These are phyloP conservation scores for Solanum chmielewskii DNA, from an alignment of 257 asterid genomes.

Conservation along the genomic window DNA sequence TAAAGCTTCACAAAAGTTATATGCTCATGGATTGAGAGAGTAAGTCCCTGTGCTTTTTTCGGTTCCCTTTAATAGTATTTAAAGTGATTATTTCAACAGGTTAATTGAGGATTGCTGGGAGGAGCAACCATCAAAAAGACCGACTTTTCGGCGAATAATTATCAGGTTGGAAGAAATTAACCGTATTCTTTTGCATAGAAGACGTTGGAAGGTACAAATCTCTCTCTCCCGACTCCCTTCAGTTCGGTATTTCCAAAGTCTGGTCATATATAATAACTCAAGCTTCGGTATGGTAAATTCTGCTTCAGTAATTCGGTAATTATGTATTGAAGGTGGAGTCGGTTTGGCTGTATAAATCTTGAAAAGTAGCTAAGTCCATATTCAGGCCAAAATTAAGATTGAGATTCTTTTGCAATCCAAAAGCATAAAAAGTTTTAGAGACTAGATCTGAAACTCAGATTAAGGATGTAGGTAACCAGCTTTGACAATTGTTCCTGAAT, in stretches of 20 bases:
- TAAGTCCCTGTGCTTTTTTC: slow-evolving; percentile 10
- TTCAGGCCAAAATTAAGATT: neutral
- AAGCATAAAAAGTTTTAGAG: neutral
- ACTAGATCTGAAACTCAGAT: neutral
- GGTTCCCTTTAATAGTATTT: neutral
- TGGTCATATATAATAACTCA: neutral
- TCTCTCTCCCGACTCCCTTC: neutral
- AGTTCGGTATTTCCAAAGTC: neutral
- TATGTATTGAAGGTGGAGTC: neutral
- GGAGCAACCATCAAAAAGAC: slow-evolving; percentile 48
- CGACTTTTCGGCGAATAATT: slow-evolving; percentile 50
- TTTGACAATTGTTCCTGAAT: neutral
- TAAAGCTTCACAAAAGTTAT: slow-evolving; percentile 51
- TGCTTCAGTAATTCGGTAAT: neutral
- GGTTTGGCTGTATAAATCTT: neutral
- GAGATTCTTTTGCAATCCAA: neutral
- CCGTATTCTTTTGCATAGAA: slow-evolving; percentile 27
- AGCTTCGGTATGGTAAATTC: neutral
- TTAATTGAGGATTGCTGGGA: slow-evolving; percentile 67
- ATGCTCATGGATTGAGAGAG: slow-evolving; percentile 61
- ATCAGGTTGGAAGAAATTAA: slow-evolving; percentile 41
- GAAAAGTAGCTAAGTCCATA: neutral
- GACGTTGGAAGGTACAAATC: slow-evolving; percentile 59
- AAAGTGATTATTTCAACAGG: slow-evolving; percentile 26
- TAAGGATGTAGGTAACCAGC: neutral